Evolutionary conservation across 257 asterid species (phyloP).

Genomic region (Solanum arcanum): DNA sequence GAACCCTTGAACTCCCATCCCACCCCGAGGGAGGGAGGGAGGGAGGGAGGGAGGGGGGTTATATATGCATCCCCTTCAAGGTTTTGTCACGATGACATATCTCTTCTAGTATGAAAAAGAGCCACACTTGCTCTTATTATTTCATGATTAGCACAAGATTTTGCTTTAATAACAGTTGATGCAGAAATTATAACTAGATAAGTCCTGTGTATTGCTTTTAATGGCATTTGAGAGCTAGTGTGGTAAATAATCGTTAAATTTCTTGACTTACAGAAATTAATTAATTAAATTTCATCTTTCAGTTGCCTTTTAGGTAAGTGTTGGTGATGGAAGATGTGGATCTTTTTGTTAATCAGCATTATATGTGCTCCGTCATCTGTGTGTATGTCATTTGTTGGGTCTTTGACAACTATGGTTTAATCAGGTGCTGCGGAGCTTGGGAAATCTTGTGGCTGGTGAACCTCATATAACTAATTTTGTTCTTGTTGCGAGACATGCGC

Average conservation of each 20-base stretch:
- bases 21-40: background rate
- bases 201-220: background rate
- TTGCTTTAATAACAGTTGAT: background rate
- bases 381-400: background rate
- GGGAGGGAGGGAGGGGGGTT: background rate
- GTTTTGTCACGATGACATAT: background rate
- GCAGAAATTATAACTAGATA: background rate
- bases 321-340: background rate
- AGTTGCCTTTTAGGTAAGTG: background rate
- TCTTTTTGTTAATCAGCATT: background rate
- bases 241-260: background rate
- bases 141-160: background rate
- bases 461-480: slow-evolving; percentile 33
- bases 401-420: background rate
- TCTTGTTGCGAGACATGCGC: slow-evolving; percentile 51
- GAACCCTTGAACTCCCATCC: background rate
- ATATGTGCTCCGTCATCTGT: background rate
- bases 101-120: background rate
- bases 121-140: background rate
- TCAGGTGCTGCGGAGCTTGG: slow-evolving; percentile 83
- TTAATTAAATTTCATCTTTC: background rate
- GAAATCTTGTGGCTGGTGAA: slow-evolving; percentile 94
- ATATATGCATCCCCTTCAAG: background rate
- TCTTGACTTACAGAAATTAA: background rate
- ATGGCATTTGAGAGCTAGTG: background rate